Evolutionary conservation across 495 filamentous ascomycete species (phyloP).

Genomic region (Podospora australis): DNA sequence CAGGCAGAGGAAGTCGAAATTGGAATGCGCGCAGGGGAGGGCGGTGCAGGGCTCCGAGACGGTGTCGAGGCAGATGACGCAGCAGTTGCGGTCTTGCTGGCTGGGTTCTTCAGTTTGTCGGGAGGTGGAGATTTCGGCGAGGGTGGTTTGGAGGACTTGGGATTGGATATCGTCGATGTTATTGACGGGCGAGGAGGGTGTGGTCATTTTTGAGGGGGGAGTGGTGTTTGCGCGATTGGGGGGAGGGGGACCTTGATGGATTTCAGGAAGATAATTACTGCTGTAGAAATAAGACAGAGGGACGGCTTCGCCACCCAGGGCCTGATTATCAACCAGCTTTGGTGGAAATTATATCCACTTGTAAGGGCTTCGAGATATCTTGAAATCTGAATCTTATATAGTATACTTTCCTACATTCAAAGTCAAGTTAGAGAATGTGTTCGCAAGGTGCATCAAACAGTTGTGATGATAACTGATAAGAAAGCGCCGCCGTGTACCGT

Average conservation of each 20-base stretch:
- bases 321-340: too few species aligned
- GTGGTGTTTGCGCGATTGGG: background rate
- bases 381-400: too few species aligned
- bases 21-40: slow-evolving; percentile 68
- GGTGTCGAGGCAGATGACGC: slow-evolving; percentile 68
- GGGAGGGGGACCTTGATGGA: background rate
- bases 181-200: slow-evolving; percentile 9
- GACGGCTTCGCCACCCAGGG: too few species aligned
- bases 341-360: too few species aligned
- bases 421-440: background rate
- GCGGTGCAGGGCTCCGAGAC: slow-evolving; percentile 66
- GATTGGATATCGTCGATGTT: slow-evolving; percentile 31
- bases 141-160: slow-evolving; percentile 41
- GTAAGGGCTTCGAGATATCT: too few species aligned
- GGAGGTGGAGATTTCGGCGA: slow-evolving; percentile 36
- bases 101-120: too few species aligned
- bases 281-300: too few species aligned
- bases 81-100: slow-evolving; percentile 30
- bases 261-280: too few species aligned
- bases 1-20: slow-evolving; percentile 81
- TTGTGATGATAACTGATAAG: background rate
- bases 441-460: background rate
- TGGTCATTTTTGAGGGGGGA: too few species aligned
- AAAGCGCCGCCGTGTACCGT: too few species aligned
- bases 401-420: too few species aligned